Base-by-base conservation (phyloP, 2,329 filamentous ascomycete genomes). In the Cadophora gregata region DNA sequence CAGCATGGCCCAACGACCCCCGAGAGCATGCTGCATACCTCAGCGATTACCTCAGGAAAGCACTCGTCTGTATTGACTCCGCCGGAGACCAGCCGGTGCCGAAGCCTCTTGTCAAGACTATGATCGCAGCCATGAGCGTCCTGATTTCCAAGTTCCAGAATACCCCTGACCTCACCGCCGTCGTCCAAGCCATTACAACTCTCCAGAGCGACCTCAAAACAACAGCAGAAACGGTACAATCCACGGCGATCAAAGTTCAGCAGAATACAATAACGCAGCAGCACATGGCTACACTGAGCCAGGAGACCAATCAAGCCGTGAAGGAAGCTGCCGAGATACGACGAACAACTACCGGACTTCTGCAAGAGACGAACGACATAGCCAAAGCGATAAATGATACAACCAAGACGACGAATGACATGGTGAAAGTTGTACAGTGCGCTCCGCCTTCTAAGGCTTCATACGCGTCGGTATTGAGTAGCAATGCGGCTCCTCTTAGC, bases 141-240 rank as follows among this genome's bases (percentile, higher is more conserved):
- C 16, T 68, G 2, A 31, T 68, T 36, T n/a, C 16, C 66, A 66
- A 68, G 51, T 47, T 66, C 63, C 33, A 68, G 45, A 66, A 47
- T 53, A 33, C 55, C 45, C 59, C 59, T 33, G 47, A 62, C 53
- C 5, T 33, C 31, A 33, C 5, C 31, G 31, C 31, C 31, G 31
- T 33, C 31, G 10, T 33, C 5, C 31, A 33, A 33, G 31, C 31
- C 31, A 33, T n/a, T n/a, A n/a, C n/a, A n/a, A n/a, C n/a, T n/a
- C n/a, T n/a, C n/a, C n/a, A n/a, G n/a, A n/a, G n/a, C 31, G 31
- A 33, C 31, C 31, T 33, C 31, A 33, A 33, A 33, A 33, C 31
- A 33, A 33, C 31, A 10, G 31, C 31, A 33, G 31, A 33, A 33
- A 33, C 31, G 10, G 31, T 33, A 33, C 31, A 58, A 36, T 31